Evolutionary conservation across 2,329 filamentous ascomycete genomes (phyloP).

Genomic region (Penicillium sp.): DNA sequence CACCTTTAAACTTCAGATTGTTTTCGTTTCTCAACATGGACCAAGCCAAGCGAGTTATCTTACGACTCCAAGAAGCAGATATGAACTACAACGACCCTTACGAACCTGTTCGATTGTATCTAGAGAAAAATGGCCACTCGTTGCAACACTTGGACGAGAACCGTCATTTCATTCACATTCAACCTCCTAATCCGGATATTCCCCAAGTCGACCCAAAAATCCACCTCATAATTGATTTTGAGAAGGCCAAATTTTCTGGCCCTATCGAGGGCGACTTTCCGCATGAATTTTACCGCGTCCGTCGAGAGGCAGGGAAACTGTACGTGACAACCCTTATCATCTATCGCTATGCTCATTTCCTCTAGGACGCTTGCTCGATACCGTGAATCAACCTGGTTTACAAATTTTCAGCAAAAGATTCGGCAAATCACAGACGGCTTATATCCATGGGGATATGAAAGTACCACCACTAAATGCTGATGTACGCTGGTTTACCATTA

Average conservation of each 20-base stretch:
- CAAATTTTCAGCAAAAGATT: background rate
- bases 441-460: background rate
- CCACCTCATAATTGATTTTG: background rate
- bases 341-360: background rate
- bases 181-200: background rate
- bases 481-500: too few relatives aligned
- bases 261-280: slow-evolving; percentile 40
- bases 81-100: background rate
- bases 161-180: background rate
- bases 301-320: background rate
- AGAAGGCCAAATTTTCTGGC: background rate
- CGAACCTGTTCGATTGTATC: background rate
- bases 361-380: background rate
- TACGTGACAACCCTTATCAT: background rate
- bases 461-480: too few relatives aligned
- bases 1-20: background rate
- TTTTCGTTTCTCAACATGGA: background rate
- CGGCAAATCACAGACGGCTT: background rate
- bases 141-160: background rate
- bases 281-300: background rate
- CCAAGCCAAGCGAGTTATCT: background rate
- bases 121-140: background rate
- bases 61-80: background rate
- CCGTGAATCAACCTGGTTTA: background rate
- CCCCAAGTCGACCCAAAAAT: background rate